A percentile compares a stretch with the other conserved stretches of the same genome.
Conservation (phyloP, 305 asterid species). For the Solanum chacoense region DNA sequence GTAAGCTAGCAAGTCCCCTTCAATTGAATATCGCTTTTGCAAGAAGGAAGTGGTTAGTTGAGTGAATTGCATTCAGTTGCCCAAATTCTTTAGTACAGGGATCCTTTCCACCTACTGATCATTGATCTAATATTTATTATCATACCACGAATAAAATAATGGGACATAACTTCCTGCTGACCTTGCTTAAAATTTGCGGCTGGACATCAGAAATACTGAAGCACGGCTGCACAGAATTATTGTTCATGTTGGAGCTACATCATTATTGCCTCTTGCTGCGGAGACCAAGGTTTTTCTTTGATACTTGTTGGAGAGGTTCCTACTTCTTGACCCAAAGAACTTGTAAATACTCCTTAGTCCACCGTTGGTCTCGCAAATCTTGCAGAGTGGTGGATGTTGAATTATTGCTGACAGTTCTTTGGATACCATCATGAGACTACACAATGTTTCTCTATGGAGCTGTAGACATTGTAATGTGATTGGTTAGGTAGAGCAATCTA, state of each 20-base stretch:
- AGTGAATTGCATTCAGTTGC: background rate
- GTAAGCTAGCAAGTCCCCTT: background rate
- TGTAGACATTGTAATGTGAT: background rate
- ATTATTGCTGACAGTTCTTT: background rate
- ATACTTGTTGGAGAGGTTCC: constrained; percentile 13
- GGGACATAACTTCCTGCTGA: background rate
- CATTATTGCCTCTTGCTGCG: constrained; percentile 86
- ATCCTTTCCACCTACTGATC: background rate
- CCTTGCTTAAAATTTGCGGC: constrained; percentile 36
- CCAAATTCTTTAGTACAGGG: background rate
- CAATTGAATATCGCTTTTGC: background rate
- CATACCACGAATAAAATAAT: background rate
- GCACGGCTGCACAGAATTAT: constrained; percentile 86
- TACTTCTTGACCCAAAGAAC: background rate
- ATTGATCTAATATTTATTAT: background rate
- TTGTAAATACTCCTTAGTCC: background rate
- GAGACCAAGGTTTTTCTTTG: constrained; percentile 92
- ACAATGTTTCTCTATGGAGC: background rate
- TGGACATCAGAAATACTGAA: constrained; percentile 80
- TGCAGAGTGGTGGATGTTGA: background rate
- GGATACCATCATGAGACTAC: background rate
- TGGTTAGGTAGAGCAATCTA: background rate
- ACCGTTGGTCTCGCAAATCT: background rate
- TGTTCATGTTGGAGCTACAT: constrained; percentile 86
- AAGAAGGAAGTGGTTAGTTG: background rate